phyloP scores from a whole-genome alignment of 202 grass and related monocot species.

The Brachypodium distachyon region DNA sequence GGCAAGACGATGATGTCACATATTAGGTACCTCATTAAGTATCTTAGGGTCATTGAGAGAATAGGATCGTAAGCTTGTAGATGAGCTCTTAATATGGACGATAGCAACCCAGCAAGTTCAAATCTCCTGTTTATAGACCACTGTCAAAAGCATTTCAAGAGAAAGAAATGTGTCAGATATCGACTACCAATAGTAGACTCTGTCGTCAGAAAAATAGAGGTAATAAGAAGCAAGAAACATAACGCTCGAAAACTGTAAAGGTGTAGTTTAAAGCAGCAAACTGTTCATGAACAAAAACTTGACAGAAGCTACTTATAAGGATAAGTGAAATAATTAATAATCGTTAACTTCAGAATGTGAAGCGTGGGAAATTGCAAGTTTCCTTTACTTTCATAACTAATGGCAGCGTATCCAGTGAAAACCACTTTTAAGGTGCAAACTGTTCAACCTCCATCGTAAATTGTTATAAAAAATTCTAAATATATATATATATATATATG shows the following conservation, averaged over 20 bases:
- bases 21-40: slow-evolving; percentile 80
- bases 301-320: not conserved
- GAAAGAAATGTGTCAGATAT: slow-evolving; percentile 9
- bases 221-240: not conserved
- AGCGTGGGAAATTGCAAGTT: not conserved
- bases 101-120: slow-evolving; percentile 88
- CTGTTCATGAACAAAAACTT: not conserved
- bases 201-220: not conserved
- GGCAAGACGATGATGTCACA: slow-evolving; percentile 9
- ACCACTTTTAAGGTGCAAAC: no score
- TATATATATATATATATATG: no score
- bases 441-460: no score
- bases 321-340: not conserved
- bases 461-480: no score
- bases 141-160: slow-evolving; percentile 47
- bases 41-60: slow-evolving; percentile 86
- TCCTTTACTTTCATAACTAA: not conserved
- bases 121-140: slow-evolving; percentile 84
- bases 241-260: not conserved
- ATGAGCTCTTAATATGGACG: slow-evolving; percentile 83
- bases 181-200: slow-evolving; percentile 1
- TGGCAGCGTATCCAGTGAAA: no score
- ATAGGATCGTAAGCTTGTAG: slow-evolving; percentile 94
- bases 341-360: no score
- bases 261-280: not conserved